Percentiles rank a stretch among this genome's conserved stretches.
Evolutionary conservation across 1,139 yeast species (phyloP).

Genomic region (Blastobotrys proliferans): DNA sequence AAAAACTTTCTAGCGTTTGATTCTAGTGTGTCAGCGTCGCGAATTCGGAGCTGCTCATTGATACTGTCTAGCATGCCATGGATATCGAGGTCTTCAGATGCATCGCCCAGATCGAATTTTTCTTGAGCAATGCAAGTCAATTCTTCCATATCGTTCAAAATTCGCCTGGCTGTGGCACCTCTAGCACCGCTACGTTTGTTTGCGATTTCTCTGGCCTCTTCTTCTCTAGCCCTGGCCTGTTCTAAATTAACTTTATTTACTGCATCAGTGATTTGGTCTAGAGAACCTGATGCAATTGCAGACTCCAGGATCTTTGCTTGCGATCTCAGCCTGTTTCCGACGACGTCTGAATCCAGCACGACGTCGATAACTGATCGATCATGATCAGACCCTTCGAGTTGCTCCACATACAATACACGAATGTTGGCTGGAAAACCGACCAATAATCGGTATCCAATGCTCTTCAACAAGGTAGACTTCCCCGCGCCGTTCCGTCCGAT

Average conservation of each 20-base stretch:
- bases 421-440: slow-evolving; percentile 13
- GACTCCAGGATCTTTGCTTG: slow-evolving; percentile 1
- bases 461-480: slow-evolving; percentile 88
- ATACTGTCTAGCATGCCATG: slow-evolving; percentile 6
- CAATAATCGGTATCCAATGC: slow-evolving; percentile 9
- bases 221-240: not conserved
- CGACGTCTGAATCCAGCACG: slow-evolving; percentile 8
- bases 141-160: slow-evolving; percentile 12
- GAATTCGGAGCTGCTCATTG: slow-evolving; percentile 1
- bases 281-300: slow-evolving; percentile 1
- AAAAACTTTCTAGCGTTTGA: slow-evolving; percentile 6
- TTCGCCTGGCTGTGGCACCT: slow-evolving; percentile 13
- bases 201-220: slow-evolving; percentile 11
- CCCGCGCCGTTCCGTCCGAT: slow-evolving; percentile 99
- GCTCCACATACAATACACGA: slow-evolving; percentile 14
- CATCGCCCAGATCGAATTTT: not conserved
- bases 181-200: slow-evolving; percentile 13
- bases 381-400: slow-evolving; percentile 9
- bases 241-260: slow-evolving; percentile 5
- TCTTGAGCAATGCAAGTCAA: not conserved
- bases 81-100: not conserved
- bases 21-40: slow-evolving; percentile 6
- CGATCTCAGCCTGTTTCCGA: not conserved
- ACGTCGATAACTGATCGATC: not conserved
- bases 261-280: not conserved